Evolutionary conservation across 1,284 basidiomycete genomes (phyloP).

Genomic region (Bjerkandera adusta): DNA sequence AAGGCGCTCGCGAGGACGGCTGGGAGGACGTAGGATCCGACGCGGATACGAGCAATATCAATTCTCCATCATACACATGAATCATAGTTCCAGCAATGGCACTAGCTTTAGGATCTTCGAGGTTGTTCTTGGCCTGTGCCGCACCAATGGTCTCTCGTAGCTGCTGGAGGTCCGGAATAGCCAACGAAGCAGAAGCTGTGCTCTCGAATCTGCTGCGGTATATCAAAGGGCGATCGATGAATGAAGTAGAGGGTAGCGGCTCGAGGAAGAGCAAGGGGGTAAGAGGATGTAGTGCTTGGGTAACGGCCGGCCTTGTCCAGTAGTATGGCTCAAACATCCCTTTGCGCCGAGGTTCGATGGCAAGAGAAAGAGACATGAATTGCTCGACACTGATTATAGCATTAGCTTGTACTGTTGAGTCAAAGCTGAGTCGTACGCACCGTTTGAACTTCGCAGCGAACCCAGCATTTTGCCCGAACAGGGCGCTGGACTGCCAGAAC

Average conservation of each 20-base stretch:
- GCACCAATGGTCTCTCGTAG: conserved; percentile 37
- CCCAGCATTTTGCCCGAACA: conserved; percentile 36
- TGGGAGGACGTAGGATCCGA: conserved; percentile 46
- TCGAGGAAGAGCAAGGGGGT: conserved; percentile 74
- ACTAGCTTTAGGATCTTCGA: conserved; percentile 20
- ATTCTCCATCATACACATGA: conserved; percentile 69
- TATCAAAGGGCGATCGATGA: conserved; percentile 64
- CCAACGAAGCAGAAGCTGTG: conserved; percentile 38
- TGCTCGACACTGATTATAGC: conserved; percentile 59
- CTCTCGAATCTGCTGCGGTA: conserved; percentile 67
- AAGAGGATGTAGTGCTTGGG: conserved; percentile 47
- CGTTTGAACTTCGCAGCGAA: conserved; percentile 59
- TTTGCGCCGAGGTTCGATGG: conserved; percentile 67
- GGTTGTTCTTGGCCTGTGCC: conserved; percentile 20
- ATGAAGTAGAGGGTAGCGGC: conserved; percentile 59
- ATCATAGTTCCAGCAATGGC: conserved; percentile 63
- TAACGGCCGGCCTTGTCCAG: conserved; percentile 50
- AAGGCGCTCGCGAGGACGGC: conserved; percentile 55
- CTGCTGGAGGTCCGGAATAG: conserved; percentile 55
- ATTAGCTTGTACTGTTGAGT: conserved; percentile 1
- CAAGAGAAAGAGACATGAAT: conserved; percentile 74
- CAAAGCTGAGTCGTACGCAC: conserved; percentile 36
- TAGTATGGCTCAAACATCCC: conserved; percentile 74
- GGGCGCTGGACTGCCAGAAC: conserved; percentile 51
- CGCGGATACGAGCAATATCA: conserved; percentile 63